Evolutionary conservation across 2,329 filamentous ascomycete genomes (phyloP).

Genomic region (Beauveria bassiana): DNA sequence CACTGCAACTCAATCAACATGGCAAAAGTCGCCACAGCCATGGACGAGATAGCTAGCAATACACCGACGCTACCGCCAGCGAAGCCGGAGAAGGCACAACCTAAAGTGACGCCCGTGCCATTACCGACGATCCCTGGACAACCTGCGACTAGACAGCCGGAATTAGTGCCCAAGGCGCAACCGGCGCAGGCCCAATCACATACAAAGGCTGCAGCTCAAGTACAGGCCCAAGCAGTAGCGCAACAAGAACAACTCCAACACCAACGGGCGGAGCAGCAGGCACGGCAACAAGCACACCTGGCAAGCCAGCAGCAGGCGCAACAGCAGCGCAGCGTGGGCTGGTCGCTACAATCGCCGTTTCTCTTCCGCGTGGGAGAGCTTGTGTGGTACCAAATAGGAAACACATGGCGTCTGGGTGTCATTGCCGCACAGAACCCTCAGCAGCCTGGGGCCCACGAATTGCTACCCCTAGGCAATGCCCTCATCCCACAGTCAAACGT

Average conservation of each 20-base stretch:
- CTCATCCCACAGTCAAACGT: constrained; percentile 31
- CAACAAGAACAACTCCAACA: constrained; percentile 11
- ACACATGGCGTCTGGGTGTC: constrained; percentile 41
- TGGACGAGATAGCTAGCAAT: constrained; percentile 22
- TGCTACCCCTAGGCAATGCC: constrained; percentile 35
- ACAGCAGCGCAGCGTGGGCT: constrained; percentile 15
- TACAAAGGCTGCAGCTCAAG: constrained; percentile 4
- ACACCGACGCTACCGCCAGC: constrained; percentile 14
- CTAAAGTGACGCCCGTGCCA: constrained; percentile 30
- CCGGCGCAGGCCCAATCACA: constrained; percentile 14
- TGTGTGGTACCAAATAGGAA: constrained; percentile 41
- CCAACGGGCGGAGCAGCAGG: constrained; percentile 15
- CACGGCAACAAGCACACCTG: constrained; percentile 15
- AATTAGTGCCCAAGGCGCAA: constrained; percentile 22
- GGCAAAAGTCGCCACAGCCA: constrained; percentile 16
- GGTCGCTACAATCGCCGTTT: constrained; percentile 26
- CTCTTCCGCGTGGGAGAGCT: constrained; percentile 42
- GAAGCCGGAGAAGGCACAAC: constrained; percentile 15
- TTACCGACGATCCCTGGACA: constrained; percentile 28
- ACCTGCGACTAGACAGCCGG: background rate
- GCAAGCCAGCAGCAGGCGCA: background rate
- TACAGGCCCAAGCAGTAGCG: background rate
- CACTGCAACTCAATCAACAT: constrained; percentile 34
- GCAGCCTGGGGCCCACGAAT: constrained; percentile 23
- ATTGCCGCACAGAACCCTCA: constrained; percentile 27